These are phyloP conservation scores for Penicillium sumatraense DNA, from an alignment of 2,329 filamentous ascomycete species.

Conservation along the genomic window DNA sequence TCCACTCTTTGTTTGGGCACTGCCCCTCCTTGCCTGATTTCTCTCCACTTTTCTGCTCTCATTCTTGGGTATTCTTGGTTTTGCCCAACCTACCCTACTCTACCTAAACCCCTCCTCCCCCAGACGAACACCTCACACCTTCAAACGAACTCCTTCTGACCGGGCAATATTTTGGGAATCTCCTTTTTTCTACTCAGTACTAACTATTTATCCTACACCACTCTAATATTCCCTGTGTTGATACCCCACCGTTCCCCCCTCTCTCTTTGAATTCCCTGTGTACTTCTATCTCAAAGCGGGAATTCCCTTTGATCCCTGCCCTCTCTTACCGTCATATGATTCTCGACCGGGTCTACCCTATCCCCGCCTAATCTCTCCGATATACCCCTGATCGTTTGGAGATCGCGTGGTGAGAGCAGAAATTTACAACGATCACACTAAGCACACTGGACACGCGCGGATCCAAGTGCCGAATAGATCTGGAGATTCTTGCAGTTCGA, in stretches of 20 bases:
- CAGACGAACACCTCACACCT: background rate
- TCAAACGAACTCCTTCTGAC: background rate
- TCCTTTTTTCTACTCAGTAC: background rate
- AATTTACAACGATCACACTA: background rate
- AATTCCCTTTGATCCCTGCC: background rate
- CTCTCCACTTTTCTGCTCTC: conserved; percentile 5
- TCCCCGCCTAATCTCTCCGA: conserved; percentile 5
- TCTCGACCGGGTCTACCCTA: conserved; percentile 1
- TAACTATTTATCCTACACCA: background rate
- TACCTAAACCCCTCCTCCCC: background rate
- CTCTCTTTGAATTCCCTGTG: background rate
- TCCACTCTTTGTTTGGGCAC: background rate
- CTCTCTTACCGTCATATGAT: conserved; percentile 17
- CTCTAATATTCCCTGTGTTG: background rate
- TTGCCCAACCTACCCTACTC: conserved; percentile 7
- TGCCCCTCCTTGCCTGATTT: conserved; percentile 3
- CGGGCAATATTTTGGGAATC: background rate
- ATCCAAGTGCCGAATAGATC: background rate
- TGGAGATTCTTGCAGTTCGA: background rate
- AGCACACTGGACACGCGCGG: background rate
- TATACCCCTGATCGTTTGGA: conserved; percentile 7
- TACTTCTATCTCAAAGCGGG: background rate
- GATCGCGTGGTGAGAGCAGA: conserved; percentile 1
- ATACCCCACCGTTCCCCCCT: background rate
- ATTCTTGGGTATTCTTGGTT: background rate